Evolutionary conservation across 345 rosid species (phyloP).

Genomic region (Pistacia atlantica): DNA sequence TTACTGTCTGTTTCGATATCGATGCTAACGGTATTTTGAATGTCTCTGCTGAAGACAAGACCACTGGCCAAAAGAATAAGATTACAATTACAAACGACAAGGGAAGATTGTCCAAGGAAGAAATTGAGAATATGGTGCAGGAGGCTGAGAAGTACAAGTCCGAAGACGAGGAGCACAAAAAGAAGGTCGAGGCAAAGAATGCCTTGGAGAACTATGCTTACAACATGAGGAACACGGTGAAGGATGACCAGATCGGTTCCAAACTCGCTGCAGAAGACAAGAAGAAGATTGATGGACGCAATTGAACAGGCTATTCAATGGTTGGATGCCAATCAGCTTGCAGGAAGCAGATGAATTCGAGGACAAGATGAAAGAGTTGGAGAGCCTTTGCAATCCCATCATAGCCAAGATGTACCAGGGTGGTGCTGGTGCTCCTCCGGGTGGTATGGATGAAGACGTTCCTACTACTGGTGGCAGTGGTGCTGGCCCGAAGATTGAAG

Average conservation of each 20-base stretch:
- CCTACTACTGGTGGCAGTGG: constrained; percentile 40
- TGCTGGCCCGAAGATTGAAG: constrained; percentile 74
- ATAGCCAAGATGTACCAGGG: constrained; percentile 62
- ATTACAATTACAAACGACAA: constrained; percentile 68
- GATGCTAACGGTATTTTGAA: constrained; percentile 48
- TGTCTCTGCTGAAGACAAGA: constrained; percentile 67
- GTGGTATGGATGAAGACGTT: constrained; percentile 30
- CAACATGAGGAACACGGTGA: constrained; percentile 65
- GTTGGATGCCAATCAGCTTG: constrained; percentile 57
- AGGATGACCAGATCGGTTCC: constrained; percentile 54
- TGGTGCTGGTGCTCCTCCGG: constrained; percentile 29
- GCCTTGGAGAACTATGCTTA: constrained; percentile 47
- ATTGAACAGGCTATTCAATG: constrained; percentile 56
- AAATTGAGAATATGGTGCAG: constrained; percentile 66
- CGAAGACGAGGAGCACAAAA: constrained; percentile 64
- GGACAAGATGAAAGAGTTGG: constrained; percentile 68
- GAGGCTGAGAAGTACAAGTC: constrained; percentile 70
- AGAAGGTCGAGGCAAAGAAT: constrained; percentile 68
- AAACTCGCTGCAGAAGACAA: constrained; percentile 54
- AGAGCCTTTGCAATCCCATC: constrained; percentile 59
- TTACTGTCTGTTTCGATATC: constrained; percentile 18
- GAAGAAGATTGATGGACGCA: constrained; percentile 64
- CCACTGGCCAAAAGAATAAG: constrained; percentile 71
- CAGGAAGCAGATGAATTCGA: constrained; percentile 65
- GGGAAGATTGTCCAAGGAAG: constrained; percentile 60